A percentile compares a stretch with the other conserved stretches of the same genome.
phyloP scores from a whole-genome alignment of 768 basidiomycete genomes.

The button mushroom (Agaricus bisporus) region DNA sequence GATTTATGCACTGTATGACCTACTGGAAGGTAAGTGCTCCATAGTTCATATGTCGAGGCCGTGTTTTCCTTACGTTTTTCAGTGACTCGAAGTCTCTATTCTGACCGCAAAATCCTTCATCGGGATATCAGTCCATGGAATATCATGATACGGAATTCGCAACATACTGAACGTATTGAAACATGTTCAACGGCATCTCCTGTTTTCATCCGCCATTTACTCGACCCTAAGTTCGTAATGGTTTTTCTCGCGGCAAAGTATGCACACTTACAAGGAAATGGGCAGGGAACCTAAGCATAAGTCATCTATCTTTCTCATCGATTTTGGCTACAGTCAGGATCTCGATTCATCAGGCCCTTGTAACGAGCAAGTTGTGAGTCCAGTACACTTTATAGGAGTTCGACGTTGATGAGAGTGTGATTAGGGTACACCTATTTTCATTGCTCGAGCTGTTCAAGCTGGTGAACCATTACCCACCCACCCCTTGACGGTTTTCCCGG shows the following conservation, averaged over 20 bases:
- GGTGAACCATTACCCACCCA: neutral
- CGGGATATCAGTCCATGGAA: constrained; percentile 8
- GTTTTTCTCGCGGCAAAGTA: neutral
- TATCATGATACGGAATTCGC: neutral
- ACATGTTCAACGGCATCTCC: neutral
- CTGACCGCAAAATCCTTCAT: constrained; percentile 2
- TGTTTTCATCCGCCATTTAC: constrained; percentile 3
- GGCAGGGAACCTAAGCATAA: neutral
- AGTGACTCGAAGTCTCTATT: constrained; percentile 9
- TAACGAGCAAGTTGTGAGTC: neutral
- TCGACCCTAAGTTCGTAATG: constrained; percentile 1
- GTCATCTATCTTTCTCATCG: constrained; percentile 5
- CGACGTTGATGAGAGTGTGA: neutral
- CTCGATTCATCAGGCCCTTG: neutral
- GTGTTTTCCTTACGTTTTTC: neutral
- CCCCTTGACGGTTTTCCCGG: neutral
- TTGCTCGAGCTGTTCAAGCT: constrained; percentile 7
- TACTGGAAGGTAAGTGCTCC: constrained; percentile 9
- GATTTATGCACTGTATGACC: constrained; percentile 7
- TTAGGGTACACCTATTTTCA: constrained; percentile 9
- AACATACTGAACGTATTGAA: neutral
- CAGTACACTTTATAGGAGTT: neutral
- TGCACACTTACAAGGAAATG: neutral
- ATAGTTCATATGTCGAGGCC: neutral
- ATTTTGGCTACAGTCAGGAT: constrained; percentile 5